Base-by-base conservation (phyloP, 2,329 filamentous ascomycete genomes). In the Fusarium tanahbumbuense region DNA sequence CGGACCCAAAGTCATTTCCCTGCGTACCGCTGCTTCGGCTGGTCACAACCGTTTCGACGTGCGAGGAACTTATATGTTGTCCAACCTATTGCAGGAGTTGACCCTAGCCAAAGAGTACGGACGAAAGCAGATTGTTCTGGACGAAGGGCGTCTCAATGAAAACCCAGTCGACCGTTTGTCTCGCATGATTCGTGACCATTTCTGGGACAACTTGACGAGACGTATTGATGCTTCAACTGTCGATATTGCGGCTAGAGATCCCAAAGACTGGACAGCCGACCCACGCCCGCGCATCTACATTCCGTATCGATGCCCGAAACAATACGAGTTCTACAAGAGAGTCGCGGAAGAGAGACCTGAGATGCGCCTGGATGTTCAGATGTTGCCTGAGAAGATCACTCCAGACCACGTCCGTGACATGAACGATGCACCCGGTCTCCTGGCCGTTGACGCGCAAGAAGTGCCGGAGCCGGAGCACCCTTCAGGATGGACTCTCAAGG, bases 51-150 rank as follows among this genome's bases (percentile, higher is more conserved):
- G 90, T 69, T 94, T 95, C 80, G 94, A 98, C 78, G 89, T 99
- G 67, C 92, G 95, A 71, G 96, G 96, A 75, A 98, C 93, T 32
- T 99, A 99, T 81, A 97, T 97, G 91, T 88, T 99, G 63, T 97
- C 95, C 68, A 99, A 98, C 79, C 88, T 98, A 47, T 86, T 98
- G 42, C 96, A 99, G 81, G 96, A 99, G 82, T 87, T 99, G 71
- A 96, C 92, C 2, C 87, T 98, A 72, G 96, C 96, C 70, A 91
- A 97, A 84, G 92, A 97, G 78, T 94, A 93, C 77, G 94, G 93
- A 63, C 91, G 93, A 66, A 93, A 94, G 80, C 91, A 93, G 77
- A 95, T 98, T 74, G 89, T 98, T 56, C 88, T 99, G 46, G 94
- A 98, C 76, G 94, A 98, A 78, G 92, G 91, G 12, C 91, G 95